phyloP scores from a whole-genome alignment of 1,139 yeast genomes.

The Pichia terricola region DNA sequence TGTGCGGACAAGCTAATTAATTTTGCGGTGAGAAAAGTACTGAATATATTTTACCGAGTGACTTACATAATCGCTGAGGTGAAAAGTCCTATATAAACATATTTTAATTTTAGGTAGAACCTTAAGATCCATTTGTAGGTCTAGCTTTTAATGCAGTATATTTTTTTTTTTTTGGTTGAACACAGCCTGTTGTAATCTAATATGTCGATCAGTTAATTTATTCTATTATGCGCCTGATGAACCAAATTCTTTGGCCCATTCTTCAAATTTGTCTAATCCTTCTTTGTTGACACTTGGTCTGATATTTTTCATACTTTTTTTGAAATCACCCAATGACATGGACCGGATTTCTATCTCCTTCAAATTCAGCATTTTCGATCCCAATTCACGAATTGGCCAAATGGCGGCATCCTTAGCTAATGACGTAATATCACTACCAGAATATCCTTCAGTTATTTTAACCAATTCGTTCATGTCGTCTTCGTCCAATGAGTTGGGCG shows the following conservation, averaged over 20 bases:
- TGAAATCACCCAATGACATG: slow-evolving; percentile 66
- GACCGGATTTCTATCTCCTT: slow-evolving; percentile 84
- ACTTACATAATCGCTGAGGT: too few species aligned
- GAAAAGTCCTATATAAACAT: too few species aligned
- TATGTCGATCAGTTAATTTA: too few species aligned
- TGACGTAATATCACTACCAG: slow-evolving; percentile 93
- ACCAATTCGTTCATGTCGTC: slow-evolving; percentile 55
- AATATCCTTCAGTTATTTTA: slow-evolving; percentile 42
- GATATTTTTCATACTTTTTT: slow-evolving; percentile 67
- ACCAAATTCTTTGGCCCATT: slow-evolving; percentile 87
- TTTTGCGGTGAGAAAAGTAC: too few species aligned
- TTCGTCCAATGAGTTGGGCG: slow-evolving; percentile 61
- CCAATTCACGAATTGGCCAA: slow-evolving; percentile 91
- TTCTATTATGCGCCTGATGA: slow-evolving; percentile 88
- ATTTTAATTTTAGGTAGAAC: too few species aligned
- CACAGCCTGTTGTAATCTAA: too few species aligned
- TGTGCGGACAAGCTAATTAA: too few species aligned
- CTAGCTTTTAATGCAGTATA: too few species aligned
- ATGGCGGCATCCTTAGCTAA: slow-evolving; percentile 96
- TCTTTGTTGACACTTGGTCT: slow-evolving; percentile 88
- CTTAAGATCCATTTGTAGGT: too few species aligned
- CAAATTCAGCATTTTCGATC: slow-evolving; percentile 77
- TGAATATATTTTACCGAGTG: too few species aligned
- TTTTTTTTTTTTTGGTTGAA: too few species aligned
- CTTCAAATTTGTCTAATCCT: slow-evolving; percentile 69